Evolutionary conservation across 495 filamentous ascomycete species (phyloP).

Genomic region (Physcia stellaris): DNA sequence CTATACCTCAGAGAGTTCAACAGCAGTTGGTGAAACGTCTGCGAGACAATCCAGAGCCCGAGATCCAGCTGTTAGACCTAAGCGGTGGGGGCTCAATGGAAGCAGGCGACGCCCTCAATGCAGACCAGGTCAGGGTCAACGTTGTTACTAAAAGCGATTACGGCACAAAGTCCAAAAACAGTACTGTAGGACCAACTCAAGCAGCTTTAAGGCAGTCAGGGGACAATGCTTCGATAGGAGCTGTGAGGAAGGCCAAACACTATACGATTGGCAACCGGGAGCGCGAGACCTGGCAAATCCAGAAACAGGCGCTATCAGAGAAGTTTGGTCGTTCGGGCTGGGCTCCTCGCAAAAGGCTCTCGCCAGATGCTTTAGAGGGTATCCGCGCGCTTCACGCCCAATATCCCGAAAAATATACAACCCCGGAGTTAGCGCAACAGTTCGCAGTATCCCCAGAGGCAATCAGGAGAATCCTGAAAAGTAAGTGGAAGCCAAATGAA

Average conservation of each 20-base stretch:
- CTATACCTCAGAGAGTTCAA: too few relatives aligned
- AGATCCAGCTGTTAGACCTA: too few relatives aligned
- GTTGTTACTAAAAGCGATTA: too few relatives aligned
- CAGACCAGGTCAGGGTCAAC: too few relatives aligned
- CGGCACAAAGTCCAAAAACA: too few relatives aligned
- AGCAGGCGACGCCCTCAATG: too few relatives aligned
- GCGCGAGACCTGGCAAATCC: conserved; percentile 49
- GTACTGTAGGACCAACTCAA: too few relatives aligned
- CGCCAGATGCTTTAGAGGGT: conserved; percentile 77
- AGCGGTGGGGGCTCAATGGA: too few relatives aligned
- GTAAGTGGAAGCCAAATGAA: conserved; percentile 61
- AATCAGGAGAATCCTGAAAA: conserved; percentile 72
- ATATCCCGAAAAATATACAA: conserved; percentile 63
- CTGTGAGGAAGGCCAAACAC: too few relatives aligned
- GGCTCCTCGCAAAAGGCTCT: conserved; percentile 72
- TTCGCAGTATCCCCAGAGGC: conserved; percentile 80
- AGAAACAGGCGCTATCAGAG: conserved; percentile 50
- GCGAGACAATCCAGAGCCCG: too few relatives aligned
- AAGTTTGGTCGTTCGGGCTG: conserved; percentile 67
- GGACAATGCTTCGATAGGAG: neutral
- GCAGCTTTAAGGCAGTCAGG: too few relatives aligned
- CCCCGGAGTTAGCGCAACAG: conserved; percentile 54
- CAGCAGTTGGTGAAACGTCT: too few relatives aligned
- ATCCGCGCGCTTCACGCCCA: conserved; percentile 67
- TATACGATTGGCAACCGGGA: conserved; percentile 13